Conservation (phyloP, 345 rosid species). For the Brassica cretica region DNA sequence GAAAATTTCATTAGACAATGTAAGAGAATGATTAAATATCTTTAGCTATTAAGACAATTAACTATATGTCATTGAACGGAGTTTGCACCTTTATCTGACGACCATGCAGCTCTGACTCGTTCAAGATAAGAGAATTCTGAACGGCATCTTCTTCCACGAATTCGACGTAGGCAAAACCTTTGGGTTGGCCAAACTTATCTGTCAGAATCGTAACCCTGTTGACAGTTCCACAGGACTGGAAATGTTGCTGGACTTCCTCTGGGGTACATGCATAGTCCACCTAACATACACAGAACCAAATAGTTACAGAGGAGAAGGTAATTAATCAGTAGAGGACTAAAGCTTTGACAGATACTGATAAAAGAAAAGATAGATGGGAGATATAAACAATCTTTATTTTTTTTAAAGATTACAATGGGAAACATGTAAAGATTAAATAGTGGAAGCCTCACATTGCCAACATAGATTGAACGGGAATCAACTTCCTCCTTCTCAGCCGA, state of each 20-base stretch:
- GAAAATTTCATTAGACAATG: slow-evolving; percentile 23
- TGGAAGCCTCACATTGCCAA: slow-evolving; percentile 85
- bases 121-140: slow-evolving; percentile 86
- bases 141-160: slow-evolving; percentile 95
- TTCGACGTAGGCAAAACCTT: slow-evolving; percentile 98
- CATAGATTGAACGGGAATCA: slow-evolving; percentile 91
- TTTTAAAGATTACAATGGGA: not conserved
- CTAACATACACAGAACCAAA: slow-evolving; percentile 46
- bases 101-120: slow-evolving; percentile 96
- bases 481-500: slow-evolving; percentile 97
- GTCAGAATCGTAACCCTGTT: slow-evolving; percentile 97
- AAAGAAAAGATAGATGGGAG: not conserved
- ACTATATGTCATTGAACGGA: not conserved
- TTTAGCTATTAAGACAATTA: not conserved
- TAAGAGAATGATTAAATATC: not conserved
- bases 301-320: not conserved
- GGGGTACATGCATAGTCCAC: slow-evolving; percentile 98
- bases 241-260: slow-evolving; percentile 98
- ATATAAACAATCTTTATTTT: not conserved
- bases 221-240: slow-evolving; percentile 98
- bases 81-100: slow-evolving; percentile 83
- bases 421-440: slow-evolving; percentile 24
- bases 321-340: not conserved
- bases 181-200: slow-evolving; percentile 98
- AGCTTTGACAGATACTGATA: not conserved